Evolutionary conservation across 768 basidiomycete species (phyloP).

Genomic region (Strobilomyces dryophilus): DNA sequence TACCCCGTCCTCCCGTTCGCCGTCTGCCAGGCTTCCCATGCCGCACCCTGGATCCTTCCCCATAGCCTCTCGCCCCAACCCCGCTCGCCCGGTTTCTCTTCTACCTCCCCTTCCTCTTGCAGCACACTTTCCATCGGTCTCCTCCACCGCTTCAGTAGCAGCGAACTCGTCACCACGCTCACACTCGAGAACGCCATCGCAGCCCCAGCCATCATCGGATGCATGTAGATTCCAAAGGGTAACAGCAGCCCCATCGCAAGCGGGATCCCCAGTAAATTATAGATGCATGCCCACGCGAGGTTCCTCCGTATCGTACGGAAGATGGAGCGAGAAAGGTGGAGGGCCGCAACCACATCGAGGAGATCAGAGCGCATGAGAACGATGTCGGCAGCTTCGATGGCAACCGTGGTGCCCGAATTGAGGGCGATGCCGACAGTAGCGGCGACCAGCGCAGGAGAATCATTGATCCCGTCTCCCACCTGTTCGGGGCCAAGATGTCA

Average conservation of each 20-base stretch:
- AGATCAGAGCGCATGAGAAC: conserved; percentile 97
- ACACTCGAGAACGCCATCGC: conserved; percentile 99
- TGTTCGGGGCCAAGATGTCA: conserved; percentile 24
- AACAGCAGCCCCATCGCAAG: conserved; percentile 97
- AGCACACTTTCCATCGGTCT: conserved; percentile 67
- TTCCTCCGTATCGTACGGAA: conserved; percentile 90
- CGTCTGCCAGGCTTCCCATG: conserved; percentile 48
- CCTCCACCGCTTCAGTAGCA: conserved; percentile 83
- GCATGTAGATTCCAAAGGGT: conserved; percentile 88
- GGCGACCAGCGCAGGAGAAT: conserved; percentile 94
- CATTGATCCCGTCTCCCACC: conserved; percentile 99
- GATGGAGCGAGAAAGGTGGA: conserved; percentile 85
- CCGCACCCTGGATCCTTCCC: conserved; percentile 39
- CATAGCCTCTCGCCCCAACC: conserved; percentile 18
- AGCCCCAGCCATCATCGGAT: conserved; percentile 97
- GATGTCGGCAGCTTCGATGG: conserved; percentile 96
- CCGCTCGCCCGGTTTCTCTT: conserved; percentile 27
- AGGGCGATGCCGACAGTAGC: conserved; percentile 96
- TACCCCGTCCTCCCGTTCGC: conserved; percentile 52
- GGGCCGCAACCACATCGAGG: conserved; percentile 94
- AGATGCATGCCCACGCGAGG: conserved; percentile 93
- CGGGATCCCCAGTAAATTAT: conserved; percentile 91
- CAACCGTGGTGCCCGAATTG: conserved; percentile 93
- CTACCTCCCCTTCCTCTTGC: conserved; percentile 45
- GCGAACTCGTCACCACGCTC: conserved; percentile 87